Evolutionary conservation across 306 rosid species (phyloP).

Genomic region (Cotoneaster glaucophyllus): DNA sequence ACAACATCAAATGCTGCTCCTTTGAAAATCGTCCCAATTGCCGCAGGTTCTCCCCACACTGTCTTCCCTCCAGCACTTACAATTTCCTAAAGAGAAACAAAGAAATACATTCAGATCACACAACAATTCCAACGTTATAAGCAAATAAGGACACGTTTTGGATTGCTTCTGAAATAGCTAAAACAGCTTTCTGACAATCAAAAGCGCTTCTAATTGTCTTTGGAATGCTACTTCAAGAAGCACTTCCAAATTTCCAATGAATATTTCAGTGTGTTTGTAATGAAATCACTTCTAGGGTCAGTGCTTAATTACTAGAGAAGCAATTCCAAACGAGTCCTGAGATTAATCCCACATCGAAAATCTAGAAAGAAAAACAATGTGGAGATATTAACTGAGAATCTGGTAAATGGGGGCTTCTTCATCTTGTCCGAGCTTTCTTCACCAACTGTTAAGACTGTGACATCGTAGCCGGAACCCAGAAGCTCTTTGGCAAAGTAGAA

Average conservation of each 20-base stretch:
- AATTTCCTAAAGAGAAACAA: conserved; percentile 46
- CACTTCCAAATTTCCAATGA: neutral
- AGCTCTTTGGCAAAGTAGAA: conserved; percentile 86
- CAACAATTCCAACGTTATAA: neutral
- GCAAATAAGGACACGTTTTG: too few species aligned
- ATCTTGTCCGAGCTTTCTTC: conserved; percentile 79
- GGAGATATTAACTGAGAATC: conserved; percentile 59
- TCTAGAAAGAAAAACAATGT: conserved; percentile 7
- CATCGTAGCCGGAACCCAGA: conserved; percentile 68
- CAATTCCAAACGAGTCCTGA: neutral
- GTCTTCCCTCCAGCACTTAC: conserved; percentile 80
- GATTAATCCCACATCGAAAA: neutral
- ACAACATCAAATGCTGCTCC: conserved; percentile 79
- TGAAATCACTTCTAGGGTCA: neutral
- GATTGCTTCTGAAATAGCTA: too few species aligned
- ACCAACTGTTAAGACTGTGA: conserved; percentile 78
- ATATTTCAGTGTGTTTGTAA: neutral
- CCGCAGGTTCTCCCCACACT: conserved; percentile 75
- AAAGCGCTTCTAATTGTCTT: too few species aligned
- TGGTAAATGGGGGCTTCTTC: conserved; percentile 85
- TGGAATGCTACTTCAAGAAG: too few species aligned
- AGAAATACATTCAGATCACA: neutral
- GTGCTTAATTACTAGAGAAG: too few species aligned
- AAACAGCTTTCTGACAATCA: too few species aligned
- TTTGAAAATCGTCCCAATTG: conserved; percentile 55